Evolutionary conservation across 352 stramenopile species (phyloP), one percentile per base, ranked within the genome.

Genomic region (Proteromonas lacertae): DNA sequence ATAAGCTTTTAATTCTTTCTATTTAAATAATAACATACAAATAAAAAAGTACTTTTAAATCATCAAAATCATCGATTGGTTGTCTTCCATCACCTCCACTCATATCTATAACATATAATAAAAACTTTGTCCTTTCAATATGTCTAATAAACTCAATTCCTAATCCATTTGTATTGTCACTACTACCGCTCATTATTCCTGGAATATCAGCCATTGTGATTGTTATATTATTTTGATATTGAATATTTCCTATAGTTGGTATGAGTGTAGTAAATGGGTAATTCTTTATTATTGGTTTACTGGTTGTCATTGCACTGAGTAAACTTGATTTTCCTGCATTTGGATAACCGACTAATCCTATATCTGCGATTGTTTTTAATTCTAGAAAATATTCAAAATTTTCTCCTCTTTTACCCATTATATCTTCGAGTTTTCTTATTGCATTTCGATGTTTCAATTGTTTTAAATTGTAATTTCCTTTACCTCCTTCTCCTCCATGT

Each of bases 231-330:
- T 31, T 12, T 12, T 31, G n/a, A 2, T 7, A 29, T 6, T 4
- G 28, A 5, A 38, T 38, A 7, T 92, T 80, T 20, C 83, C 83
- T 10, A 96, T 60, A 52, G 92, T 94, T 7, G 83, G 83, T 20
- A 91, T 68, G 33, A 95, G 67, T 18, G 83, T 96, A 34, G 83
- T 96, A 52, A 96, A 96, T 13, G 81, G 79, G 53, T 96, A 96
- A 44, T 84, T 72, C 7, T 81, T 81, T 45, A 95, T 92, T 44
- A 88, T 90, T 0, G 83, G 83, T 25, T 64, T 73, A 1, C 80
- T 79, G 4, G 74, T 72, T 21, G 66, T 88, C 25, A 86, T 49
- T 23, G 71, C 64, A 34, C 64, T 78, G 21, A 96, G 55, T 32
- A 96, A 52, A 3, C 80, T 95, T 18, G 68, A 90, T 57, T 96